These are phyloP conservation scores for Starmerella powellii DNA, from an alignment of 805 yeast species.

Conservation along the genomic window DNA sequence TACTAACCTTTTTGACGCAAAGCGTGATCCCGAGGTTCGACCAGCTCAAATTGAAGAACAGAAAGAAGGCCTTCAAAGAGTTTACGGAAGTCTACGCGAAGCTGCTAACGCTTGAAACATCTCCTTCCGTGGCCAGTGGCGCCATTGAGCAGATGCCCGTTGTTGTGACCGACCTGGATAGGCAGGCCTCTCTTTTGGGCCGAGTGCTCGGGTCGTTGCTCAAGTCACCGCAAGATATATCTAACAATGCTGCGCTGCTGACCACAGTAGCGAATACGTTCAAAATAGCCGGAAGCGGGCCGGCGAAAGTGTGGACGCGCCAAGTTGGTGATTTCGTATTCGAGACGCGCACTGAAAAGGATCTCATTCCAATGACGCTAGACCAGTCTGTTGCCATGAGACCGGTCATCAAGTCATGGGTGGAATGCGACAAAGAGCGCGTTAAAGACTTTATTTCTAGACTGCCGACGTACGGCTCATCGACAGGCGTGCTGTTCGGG, in stretches of 20 bases:
- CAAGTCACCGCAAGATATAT: conserved; percentile 7
- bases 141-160: conserved; percentile 34
- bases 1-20: conserved; percentile 5
- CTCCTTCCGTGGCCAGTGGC: conserved; percentile 24
- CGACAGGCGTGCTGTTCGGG: conserved; percentile 47
- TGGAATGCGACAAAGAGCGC: conserved; percentile 48
- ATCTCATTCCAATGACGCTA: conserved; percentile 37
- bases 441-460: conserved; percentile 39
- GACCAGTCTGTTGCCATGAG: conserved; percentile 38
- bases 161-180: conserved; percentile 50
- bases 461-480: conserved; percentile 38
- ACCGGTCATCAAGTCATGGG: conserved; percentile 49
- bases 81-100: conserved; percentile 36
- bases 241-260: conserved; percentile 10
- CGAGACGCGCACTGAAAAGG: conserved; percentile 35
- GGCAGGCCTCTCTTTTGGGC: conserved; percentile 38
- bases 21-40: conserved; percentile 12
- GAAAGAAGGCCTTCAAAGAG: conserved; percentile 42
- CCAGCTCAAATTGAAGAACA: conserved; percentile 8
- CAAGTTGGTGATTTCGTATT: conserved; percentile 51
- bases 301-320: conserved; percentile 51
- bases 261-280: conserved; percentile 4
- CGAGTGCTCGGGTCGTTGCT: conserved; percentile 33
- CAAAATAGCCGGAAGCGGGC: conserved; percentile 12
- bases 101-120: conserved; percentile 19